Base-by-base conservation (phyloP, 2,329 filamentous ascomycete genomes). In the Aspergillus amoenus region DNA sequence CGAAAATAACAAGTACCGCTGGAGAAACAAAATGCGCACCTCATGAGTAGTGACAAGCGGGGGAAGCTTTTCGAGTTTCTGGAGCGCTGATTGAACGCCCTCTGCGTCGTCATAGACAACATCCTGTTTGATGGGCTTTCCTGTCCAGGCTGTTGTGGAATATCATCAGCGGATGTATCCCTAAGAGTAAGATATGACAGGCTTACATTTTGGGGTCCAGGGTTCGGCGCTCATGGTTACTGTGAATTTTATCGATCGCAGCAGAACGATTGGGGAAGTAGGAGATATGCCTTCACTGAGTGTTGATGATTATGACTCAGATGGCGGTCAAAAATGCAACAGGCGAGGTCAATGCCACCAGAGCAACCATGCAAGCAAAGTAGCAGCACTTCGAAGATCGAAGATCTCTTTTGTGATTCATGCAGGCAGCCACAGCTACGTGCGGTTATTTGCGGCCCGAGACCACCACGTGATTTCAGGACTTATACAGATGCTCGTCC, bases 11-110 rank as follows among this genome's bases (percentile, higher is more conserved):
- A 15, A 39, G n/a, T 3, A 21, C 5, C n/a, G 8, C 39, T 2
- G 27, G 48, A 30, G 32, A 42, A 18, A 37, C 40, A 30, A 52
- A 30, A 45, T 15, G 34, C 64, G 50, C 63, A 76, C 73, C 67
- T 80, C 78, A 46, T 73, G 73, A 12, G 78, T 74, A 13, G 78
- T 79, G 17, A 80, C 79, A 39, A 81, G 64, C 0, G 79, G 79
- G 18, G 79, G 79, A 5, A 81, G 68, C 48, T 68, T 73, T 56
- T 77, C 70, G 39, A 81, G 64, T 61, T 79, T 78, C 17, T 62
- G 58, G 5, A 80, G 61, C 4, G 78, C 74, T 21, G 68, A 67
- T 44, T 75, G 64, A 27, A 80, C 69, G 7, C 70, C 72, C 24
- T 71, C 61, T 17, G 66, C 55, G 62, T 81, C 76, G n/a, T 76